Evolutionary conservation across 1,284 basidiomycete species (phyloP).

Genomic region (Irpex sp.): DNA sequence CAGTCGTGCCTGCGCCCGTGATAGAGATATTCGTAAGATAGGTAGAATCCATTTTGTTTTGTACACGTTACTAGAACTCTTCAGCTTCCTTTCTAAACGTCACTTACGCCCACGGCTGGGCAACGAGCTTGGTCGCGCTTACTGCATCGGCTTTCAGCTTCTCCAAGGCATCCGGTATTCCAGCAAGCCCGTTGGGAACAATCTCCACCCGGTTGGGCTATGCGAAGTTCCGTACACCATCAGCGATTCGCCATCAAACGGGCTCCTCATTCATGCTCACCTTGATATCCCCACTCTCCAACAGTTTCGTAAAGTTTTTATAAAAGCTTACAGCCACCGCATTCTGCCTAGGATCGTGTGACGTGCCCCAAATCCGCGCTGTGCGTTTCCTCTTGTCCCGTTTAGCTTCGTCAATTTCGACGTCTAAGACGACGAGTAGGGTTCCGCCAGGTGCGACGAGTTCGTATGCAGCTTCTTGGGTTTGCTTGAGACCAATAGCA

Average conservation of each 20-base stretch:
- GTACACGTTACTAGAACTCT: too few species aligned
- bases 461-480: conserved; percentile 13
- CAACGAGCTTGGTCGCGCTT: conserved; percentile 27
- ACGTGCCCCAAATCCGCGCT: conserved; percentile 4
- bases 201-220: conserved; percentile 20
- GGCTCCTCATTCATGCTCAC: background rate
- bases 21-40: too few species aligned
- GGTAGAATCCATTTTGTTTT: too few species aligned
- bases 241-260: background rate
- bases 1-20: too few species aligned
- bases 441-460: conserved; percentile 15
- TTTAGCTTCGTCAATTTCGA: conserved; percentile 5
- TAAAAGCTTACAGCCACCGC: background rate
- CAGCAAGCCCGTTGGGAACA: conserved; percentile 24
- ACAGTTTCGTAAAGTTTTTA: background rate
- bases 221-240: background rate
- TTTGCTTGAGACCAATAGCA: conserved; percentile 16
- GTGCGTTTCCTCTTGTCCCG: background rate
- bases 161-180: conserved; percentile 25
- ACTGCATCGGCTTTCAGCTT: conserved; percentile 21
- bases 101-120: conserved; percentile 24
- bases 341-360: conserved; percentile 1
- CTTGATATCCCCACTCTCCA: background rate
- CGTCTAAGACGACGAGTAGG: conserved; percentile 10
- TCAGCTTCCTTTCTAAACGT: too few species aligned